These are phyloP conservation scores for Trichoderma sp. DNA, from an alignment of 2,329 filamentous ascomycete species.

Conservation along the genomic window DNA sequence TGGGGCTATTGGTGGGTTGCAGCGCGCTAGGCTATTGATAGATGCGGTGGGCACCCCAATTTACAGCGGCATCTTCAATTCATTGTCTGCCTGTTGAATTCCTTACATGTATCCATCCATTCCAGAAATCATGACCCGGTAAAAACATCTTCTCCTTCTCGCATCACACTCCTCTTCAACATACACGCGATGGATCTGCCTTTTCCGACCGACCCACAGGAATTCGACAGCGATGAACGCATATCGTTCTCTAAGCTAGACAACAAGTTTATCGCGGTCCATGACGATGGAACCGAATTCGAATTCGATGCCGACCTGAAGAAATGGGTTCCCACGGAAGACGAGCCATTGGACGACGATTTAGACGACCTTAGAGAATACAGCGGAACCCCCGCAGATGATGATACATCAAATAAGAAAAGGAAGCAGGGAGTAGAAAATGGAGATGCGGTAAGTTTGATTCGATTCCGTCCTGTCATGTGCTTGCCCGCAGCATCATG, in stretches of 20 bases:
- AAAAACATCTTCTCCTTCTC: not conserved
- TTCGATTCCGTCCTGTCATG: not conserved
- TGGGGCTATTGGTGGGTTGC: slow-evolving; percentile 3
- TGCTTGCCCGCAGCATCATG: not conserved
- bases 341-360: slow-evolving; percentile 41
- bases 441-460: slow-evolving; percentile 45
- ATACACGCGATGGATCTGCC: slow-evolving; percentile 35
- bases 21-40: slow-evolving; percentile 14
- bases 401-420: slow-evolving; percentile 38
- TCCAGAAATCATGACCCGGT: not conserved
- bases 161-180: not conserved
- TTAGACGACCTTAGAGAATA: slow-evolving; percentile 41
- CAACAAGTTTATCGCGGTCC: slow-evolving; percentile 79
- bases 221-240: slow-evolving; percentile 76
- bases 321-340: slow-evolving; percentile 72
- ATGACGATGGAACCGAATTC: slow-evolving; percentile 81
- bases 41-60: slow-evolving; percentile 1
- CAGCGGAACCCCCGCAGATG: slow-evolving; percentile 28
- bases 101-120: not conserved
- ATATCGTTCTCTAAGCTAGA: slow-evolving; percentile 86
- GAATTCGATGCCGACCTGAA: slow-evolving; percentile 72
- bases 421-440: slow-evolving; percentile 44
- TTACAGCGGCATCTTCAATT: not conserved
- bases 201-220: slow-evolving; percentile 62
- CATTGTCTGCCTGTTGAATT: not conserved